Base-by-base conservation (phyloP, 2,329 filamentous ascomycete species). In the Lecanicillium sp. region DNA sequence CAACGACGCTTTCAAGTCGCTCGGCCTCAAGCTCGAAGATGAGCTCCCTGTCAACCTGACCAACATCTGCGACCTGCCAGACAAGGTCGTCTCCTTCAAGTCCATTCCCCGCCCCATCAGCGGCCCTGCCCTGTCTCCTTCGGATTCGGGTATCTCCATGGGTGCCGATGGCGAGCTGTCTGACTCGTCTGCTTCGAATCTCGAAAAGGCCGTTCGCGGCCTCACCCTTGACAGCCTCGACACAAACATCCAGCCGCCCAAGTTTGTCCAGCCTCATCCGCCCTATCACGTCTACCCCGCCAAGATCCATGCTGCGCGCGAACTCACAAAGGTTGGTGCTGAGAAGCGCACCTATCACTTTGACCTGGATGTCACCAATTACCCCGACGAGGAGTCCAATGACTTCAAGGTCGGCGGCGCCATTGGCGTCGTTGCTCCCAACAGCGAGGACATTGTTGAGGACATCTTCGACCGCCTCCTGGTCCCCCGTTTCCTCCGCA, bases 301-400 rank as follows among this genome's bases (percentile, higher is more conserved):
- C n/a, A 87, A 81, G 46, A 77, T 98, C 33, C 83, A 87, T 61
- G 81, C 81, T 51, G 78, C 87, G 3, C 82, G 92, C 40, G 88
- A 95, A 62, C 67, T 98, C 56, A 98, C 92, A 11, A 84, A 79
- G 57, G 71, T 77, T 17, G 90, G 90, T 17, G 92, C 92, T 5
- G 87, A 95, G 69, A 98, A 98, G 76, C 77, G 90, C 44, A 98
- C 92, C 0, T 95, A 90, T 60, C 92, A 98, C 62, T 97, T 97
- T 53, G 92, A 97, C 53, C 78, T 98, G 32, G 92, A 98, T 53
- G 84, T 98, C 36, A 96, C 90, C 35, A 84, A 95, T 57, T 98
- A 98, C 53, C 88, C 92, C 0, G 75, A 79, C 15, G 87, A 94
- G 64, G 84, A 85, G 39, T 72, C 76, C 36, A 79, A 89, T 5